Percentiles rank a stretch among this genome's conserved stretches.
Conservation (phyloP, 2,329 filamentous ascomycete species). For the Microascus cirrosus region DNA sequence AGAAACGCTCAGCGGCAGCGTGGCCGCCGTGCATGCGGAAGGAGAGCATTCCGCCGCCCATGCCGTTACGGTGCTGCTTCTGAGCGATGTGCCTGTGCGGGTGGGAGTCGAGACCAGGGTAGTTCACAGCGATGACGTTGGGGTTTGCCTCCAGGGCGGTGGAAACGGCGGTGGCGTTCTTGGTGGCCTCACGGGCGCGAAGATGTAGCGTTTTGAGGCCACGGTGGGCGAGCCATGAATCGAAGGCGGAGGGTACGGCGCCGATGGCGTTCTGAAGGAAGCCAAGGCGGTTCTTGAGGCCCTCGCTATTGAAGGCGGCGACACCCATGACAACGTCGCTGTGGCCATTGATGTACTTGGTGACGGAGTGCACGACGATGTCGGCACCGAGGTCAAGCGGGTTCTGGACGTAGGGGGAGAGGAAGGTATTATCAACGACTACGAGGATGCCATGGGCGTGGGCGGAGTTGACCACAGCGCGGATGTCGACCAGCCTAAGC, state of each 20-base stretch:
- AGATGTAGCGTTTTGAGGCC: conserved; percentile 95
- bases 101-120: conserved; percentile 83
- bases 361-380: conserved; percentile 93
- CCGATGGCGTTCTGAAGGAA: conserved; percentile 98
- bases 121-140: conserved; percentile 84
- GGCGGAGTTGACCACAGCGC: conserved; percentile 69
- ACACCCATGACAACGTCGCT: conserved; percentile 96
- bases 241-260: conserved; percentile 86
- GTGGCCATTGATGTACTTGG: conserved; percentile 99
- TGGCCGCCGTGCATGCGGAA: conserved; percentile 88
- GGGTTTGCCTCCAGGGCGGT: conserved; percentile 66
- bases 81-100: conserved; percentile 73
- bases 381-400: conserved; percentile 91
- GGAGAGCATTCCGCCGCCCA: conserved; percentile 95
- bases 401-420: conserved; percentile 94
- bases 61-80: conserved; percentile 85
- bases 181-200: conserved; percentile 72
- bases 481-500: conserved; percentile 83
- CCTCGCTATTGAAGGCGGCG: conserved; percentile 83
- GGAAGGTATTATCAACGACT: conserved; percentile 98
- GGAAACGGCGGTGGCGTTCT: conserved; percentile 72
- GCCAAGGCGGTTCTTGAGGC: conserved; percentile 62
- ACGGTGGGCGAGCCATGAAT: conserved; percentile 95
- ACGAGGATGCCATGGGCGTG: conserved; percentile 85
- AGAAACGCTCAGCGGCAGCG: conserved; percentile 81